Evolutionary conservation across 139 green algal genomes (phyloP).

Genomic region (Chlamydomonas sp.): DNA sequence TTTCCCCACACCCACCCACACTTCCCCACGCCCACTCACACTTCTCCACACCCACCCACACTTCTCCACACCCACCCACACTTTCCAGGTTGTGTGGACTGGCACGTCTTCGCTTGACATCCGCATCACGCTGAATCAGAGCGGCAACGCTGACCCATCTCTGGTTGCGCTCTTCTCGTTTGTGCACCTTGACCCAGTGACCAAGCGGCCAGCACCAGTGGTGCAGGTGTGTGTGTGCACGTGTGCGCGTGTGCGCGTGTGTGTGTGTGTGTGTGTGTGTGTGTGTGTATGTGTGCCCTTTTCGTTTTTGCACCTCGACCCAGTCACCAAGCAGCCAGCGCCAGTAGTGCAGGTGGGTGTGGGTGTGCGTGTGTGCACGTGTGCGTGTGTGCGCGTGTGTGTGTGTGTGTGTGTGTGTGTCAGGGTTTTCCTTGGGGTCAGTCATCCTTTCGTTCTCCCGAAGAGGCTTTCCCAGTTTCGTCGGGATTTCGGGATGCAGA

Average conservation of each 20-base stretch:
- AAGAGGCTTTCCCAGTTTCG: too few relatives aligned
- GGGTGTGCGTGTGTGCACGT: background rate
- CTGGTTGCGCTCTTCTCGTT: conserved; percentile 68
- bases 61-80: too few relatives aligned
- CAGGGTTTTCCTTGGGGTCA: too few relatives aligned
- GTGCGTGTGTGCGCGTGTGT: too few relatives aligned
- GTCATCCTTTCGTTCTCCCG: too few relatives aligned
- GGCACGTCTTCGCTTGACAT: conserved; percentile 71
- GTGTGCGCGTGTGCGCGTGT: conserved; percentile 40
- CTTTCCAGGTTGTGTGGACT: conserved; percentile 61
- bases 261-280: too few relatives aligned
- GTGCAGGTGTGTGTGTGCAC: conserved; percentile 1
- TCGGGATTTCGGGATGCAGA: too few relatives aligned
- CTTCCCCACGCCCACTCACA: too few relatives aligned
- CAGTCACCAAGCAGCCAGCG: conserved; percentile 30
- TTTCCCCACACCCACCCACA: too few relatives aligned
- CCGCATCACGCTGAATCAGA: conserved; percentile 53
- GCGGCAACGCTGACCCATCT: conserved; percentile 17
- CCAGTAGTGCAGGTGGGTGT: background rate
- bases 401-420: too few relatives aligned
- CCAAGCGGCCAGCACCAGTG: conserved; percentile 21
- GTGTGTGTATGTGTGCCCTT: conserved; percentile 51
- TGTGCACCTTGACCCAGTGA: conserved; percentile 61
- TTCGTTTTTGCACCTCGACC: conserved; percentile 74
- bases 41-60: too few relatives aligned